Percentiles rank a stretch among this genome's conserved stretches.
Conservation (phyloP, 2,329 filamentous ascomycete species). For the Colletotrichum destructivum region DNA sequence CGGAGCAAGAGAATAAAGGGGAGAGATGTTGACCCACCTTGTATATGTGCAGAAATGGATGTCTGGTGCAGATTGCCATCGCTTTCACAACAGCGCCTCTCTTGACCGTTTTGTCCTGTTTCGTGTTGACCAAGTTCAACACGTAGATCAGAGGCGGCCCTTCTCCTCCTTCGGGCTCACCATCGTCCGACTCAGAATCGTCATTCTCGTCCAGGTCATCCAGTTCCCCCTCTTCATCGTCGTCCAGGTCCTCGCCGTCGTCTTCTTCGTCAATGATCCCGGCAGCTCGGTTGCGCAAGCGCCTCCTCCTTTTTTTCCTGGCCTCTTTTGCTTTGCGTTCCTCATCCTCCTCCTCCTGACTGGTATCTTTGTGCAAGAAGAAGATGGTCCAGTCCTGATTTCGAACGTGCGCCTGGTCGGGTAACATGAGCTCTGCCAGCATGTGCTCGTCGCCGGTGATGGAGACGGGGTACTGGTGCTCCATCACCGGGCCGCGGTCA, state of each 20-base stretch:
- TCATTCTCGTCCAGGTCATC: conserved; percentile 63
- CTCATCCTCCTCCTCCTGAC: conserved; percentile 84
- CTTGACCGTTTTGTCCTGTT: conserved; percentile 93
- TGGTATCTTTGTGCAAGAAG: conserved; percentile 96
- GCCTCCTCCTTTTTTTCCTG: conserved; percentile 65
- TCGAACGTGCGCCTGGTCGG: conserved; percentile 94
- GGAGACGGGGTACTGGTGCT: conserved; percentile 94
- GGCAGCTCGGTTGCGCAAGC: conserved; percentile 65
- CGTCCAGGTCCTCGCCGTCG: conserved; percentile 65
- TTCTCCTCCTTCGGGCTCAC: conserved; percentile 79
- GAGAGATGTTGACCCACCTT: conserved; percentile 72
- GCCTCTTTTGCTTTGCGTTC: conserved; percentile 73
- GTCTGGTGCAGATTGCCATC: conserved; percentile 98
- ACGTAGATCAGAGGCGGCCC: conserved; percentile 97
- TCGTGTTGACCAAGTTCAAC: conserved; percentile 97
- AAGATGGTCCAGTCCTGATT: conserved; percentile 99
- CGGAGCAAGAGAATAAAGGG: not conserved
- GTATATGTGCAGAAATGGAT: conserved; percentile 98
- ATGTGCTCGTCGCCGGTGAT: conserved; percentile 98
- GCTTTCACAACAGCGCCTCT: conserved; percentile 96
- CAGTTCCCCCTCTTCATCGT: conserved; percentile 56
- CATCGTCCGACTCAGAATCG: conserved; percentile 69
- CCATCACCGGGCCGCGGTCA: conserved; percentile 96
- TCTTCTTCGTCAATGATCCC: conserved; percentile 65
- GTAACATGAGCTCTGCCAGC: conserved; percentile 98